Evolutionary conservation across 2,329 filamentous ascomycete genomes (phyloP).

Genomic region (Penicillium nordicum): DNA sequence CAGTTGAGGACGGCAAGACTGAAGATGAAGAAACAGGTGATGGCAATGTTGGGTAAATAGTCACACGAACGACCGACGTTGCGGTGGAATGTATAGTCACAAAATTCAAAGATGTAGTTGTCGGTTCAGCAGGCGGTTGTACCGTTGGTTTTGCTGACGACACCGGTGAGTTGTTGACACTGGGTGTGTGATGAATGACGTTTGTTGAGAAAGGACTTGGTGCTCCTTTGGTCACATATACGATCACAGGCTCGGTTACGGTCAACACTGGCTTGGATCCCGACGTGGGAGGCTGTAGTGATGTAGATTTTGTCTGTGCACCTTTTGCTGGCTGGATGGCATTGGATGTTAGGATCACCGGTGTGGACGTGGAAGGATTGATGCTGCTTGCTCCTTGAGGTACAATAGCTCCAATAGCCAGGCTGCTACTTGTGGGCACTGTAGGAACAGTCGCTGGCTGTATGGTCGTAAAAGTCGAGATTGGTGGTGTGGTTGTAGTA

Average conservation of each 20-base stretch:
- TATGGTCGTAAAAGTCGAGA: background rate
- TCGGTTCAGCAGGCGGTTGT: background rate
- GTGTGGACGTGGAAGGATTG: background rate
- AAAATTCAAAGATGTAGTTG: background rate
- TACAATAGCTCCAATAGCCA: background rate
- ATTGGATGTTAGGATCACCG: background rate
- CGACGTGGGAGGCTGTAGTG: background rate
- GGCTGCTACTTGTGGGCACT: background rate
- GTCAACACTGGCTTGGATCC: background rate
- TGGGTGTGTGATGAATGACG: background rate
- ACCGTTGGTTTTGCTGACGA: background rate
- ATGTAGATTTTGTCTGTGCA: background rate
- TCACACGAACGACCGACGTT: background rate
- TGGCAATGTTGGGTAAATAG: background rate
- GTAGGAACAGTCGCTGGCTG: background rate
- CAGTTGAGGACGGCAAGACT: background rate
- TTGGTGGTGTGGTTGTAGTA: background rate
- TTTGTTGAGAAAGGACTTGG: background rate
- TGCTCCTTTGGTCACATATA: slow-evolving; percentile 1
- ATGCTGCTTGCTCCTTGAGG: background rate
- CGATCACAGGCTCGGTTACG: slow-evolving; percentile 3
- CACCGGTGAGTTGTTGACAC: background rate
- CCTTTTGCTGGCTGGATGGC: background rate
- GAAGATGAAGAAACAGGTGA: background rate
- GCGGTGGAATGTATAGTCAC: background rate